These are phyloP conservation scores for Eimeria tenella DNA, from an alignment of 169 alveolate species.

Conservation along the genomic window DNA sequence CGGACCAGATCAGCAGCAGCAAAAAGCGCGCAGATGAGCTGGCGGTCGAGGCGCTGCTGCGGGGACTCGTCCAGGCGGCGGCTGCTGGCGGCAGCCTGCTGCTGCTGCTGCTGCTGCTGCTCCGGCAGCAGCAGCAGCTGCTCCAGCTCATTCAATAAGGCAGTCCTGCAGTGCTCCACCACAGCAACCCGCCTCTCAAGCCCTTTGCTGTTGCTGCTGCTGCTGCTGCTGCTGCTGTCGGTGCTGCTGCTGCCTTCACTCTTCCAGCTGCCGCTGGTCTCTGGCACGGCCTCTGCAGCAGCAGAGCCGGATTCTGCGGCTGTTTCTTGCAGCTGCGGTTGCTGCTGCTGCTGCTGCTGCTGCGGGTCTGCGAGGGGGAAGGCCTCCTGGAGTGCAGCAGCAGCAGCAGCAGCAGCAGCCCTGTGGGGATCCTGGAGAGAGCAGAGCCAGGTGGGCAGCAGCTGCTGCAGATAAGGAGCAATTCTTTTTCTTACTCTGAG, in stretches of 20 bases:
- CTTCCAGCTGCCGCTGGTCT: background rate
- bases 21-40: background rate
- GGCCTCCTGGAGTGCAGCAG: constrained; percentile 30
- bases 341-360: background rate
- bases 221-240: background rate
- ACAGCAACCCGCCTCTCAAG: background rate
- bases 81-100: background rate
- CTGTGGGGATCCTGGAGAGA: background rate
- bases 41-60: constrained; percentile 20
- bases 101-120: constrained; percentile 25
- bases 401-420: background rate
- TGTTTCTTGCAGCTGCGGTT: background rate
- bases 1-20: constrained; percentile 6
- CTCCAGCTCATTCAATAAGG: background rate
- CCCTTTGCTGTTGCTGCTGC: background rate
- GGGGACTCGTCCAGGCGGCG: background rate
- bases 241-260: background rate
- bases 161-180: background rate
- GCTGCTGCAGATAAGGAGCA: constrained; percentile 5
- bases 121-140: constrained; percentile 25
- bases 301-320: background rate
- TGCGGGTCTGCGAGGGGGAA: background rate
- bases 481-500: background rate
- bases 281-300: no score
- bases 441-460: constrained; percentile 7